Conservation (phyloP, 371 early-diverging fungal species). For the Astathelohania contejeani region DNA sequence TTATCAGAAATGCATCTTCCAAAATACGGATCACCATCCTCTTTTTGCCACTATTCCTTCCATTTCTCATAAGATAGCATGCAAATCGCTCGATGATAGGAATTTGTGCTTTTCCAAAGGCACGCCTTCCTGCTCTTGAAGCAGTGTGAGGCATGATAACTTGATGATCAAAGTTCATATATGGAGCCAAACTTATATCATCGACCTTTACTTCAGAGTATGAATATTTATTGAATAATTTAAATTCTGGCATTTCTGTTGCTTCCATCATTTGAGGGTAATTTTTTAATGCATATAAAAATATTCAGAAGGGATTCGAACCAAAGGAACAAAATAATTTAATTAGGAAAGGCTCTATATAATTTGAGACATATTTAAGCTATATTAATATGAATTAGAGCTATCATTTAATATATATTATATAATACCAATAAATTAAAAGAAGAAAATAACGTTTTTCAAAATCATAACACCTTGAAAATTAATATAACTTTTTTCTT, state of each 20-base stretch:
- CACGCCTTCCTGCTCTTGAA: slow-evolving; percentile 44
- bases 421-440: too few relatives aligned
- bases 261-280: slow-evolving; percentile 2
- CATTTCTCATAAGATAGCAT: slow-evolving; percentile 99
- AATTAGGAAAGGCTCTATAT: too few relatives aligned
- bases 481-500: too few relatives aligned
- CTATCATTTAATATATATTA: too few relatives aligned
- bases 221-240: slow-evolving; percentile 44
- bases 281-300: too few relatives aligned
- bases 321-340: too few relatives aligned
- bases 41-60: slow-evolving; percentile 99
- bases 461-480: too few relatives aligned
- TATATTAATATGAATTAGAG: too few relatives aligned
- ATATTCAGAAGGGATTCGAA: too few relatives aligned
- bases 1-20: slow-evolving; percentile 96
- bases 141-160: slow-evolving; percentile 50
- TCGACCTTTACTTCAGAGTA: slow-evolving; percentile 44
- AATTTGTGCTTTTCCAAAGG: slow-evolving; percentile 59
- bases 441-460: too few relatives aligned
- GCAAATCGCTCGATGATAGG: slow-evolving; percentile 96
- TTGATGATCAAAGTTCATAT: slow-evolving; percentile 41
- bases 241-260: slow-evolving; percentile 15
- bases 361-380: too few relatives aligned
- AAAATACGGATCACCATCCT: slow-evolving; percentile 91
- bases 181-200: slow-evolving; percentile 40